Conservation (phyloP, 225 moss, liverwort and hornwort genomes). For the Lunularia cruciata region DNA sequence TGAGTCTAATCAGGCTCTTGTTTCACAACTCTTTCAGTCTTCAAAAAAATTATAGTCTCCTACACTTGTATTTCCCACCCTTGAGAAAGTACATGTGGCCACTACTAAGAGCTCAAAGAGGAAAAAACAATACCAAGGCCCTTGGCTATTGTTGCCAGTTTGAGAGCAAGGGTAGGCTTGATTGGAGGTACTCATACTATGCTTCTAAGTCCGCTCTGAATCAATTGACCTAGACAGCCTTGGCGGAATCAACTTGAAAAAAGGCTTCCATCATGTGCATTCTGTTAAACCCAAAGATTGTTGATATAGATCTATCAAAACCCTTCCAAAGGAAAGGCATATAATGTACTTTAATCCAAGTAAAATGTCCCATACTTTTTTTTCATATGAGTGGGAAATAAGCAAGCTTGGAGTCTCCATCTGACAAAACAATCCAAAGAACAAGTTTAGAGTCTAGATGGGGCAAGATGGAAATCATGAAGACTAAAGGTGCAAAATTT, state of each 20-base stretch:
- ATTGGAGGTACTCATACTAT: slow-evolving; percentile 94
- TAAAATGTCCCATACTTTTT: no score
- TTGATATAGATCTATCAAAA: slow-evolving; percentile 88
- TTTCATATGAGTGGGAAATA: no score
- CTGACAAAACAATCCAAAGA: no score
- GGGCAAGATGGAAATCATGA: no score
- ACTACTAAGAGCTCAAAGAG: slow-evolving; percentile 68
- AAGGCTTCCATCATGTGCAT: slow-evolving; percentile 77
- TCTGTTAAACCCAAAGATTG: slow-evolving; percentile 86
- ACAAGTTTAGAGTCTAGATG: no score
- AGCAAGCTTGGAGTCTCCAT: no score
- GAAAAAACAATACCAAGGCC: slow-evolving; percentile 53
- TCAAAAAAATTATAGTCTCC: no score
- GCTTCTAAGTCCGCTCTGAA: slow-evolving; percentile 97
- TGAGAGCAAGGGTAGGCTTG: slow-evolving; percentile 93
- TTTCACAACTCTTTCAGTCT: no score
- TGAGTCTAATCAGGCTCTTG: no score
- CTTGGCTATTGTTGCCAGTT: slow-evolving; percentile 70
- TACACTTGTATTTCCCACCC: no score
- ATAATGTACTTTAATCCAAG: no score
- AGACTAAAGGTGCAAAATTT: no score
- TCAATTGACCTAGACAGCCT: slow-evolving; percentile 87
- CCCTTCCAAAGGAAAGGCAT: slow-evolving; percentile 91
- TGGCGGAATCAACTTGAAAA: slow-evolving; percentile 77
- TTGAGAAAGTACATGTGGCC: slow-evolving; percentile 92